These are phyloP conservation scores for Blastomyces parvus DNA, from an alignment of 2,329 filamentous ascomycete species.

Conservation along the genomic window DNA sequence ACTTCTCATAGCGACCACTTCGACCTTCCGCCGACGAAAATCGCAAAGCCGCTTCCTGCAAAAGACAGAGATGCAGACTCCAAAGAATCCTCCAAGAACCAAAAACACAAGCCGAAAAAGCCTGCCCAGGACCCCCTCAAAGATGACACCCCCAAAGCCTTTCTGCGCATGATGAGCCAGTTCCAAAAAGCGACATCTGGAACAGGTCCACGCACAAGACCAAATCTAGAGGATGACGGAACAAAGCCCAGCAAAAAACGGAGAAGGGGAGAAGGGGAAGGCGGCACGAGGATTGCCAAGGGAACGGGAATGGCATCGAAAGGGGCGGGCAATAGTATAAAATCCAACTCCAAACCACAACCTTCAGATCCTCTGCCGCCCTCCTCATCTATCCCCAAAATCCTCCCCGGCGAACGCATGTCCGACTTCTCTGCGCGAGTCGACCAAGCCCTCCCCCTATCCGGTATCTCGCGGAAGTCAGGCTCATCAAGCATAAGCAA, in stretches of 20 bases:
- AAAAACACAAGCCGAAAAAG: conserved; percentile 25
- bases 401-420: conserved; percentile 73
- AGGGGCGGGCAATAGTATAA: neutral
- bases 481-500: conserved; percentile 18
- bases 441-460: conserved; percentile 70
- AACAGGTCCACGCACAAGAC: conserved; percentile 18
- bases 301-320: conserved; percentile 11
- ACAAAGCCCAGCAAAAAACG: conserved; percentile 34
- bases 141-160: conserved; percentile 82
- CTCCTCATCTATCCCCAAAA: conserved; percentile 48
- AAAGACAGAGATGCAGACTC: conserved; percentile 35
- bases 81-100: conserved; percentile 32
- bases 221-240: conserved; percentile 60
- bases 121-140: conserved; percentile 25
- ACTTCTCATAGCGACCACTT: conserved; percentile 29
- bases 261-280: conserved; percentile 28
- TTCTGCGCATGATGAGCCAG: conserved; percentile 67
- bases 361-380: neutral
- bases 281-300: conserved; percentile 15
- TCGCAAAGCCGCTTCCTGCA: conserved; percentile 51
- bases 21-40: conserved; percentile 52
- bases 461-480: conserved; percentile 57
- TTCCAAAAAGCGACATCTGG: conserved; percentile 11
- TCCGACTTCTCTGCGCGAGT: conserved; percentile 75
- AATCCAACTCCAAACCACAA: neutral